These are phyloP conservation scores for Pseudocercospora cruenta DNA, from an alignment of 2,329 filamentous ascomycete species.

Conservation along the genomic window DNA sequence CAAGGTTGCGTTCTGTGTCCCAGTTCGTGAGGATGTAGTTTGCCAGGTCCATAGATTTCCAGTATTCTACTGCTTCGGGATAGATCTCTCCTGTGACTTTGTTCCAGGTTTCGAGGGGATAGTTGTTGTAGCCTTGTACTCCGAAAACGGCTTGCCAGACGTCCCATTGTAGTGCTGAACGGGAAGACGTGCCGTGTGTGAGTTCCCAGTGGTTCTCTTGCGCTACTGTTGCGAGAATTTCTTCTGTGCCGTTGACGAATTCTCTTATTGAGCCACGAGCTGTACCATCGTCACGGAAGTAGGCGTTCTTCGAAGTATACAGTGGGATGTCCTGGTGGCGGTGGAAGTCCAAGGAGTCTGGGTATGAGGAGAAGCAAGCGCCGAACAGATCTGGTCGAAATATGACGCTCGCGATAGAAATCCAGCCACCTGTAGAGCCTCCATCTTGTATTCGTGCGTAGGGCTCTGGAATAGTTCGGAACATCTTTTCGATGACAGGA, in stretches of 20 bases:
- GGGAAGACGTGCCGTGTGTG: slow-evolving; percentile 41
- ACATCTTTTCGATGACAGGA: slow-evolving; percentile 39
- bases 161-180: slow-evolving; percentile 43
- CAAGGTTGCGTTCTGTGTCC: slow-evolving; percentile 39
- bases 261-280: slow-evolving; percentile 39
- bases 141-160: slow-evolving; percentile 45
- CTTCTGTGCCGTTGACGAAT: slow-evolving; percentile 14
- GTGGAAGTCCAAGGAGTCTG: slow-evolving; percentile 44
- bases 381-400: slow-evolving; percentile 46
- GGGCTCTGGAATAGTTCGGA: slow-evolving; percentile 42
- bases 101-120: slow-evolving; percentile 45
- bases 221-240: slow-evolving; percentile 30
- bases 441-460: slow-evolving; percentile 45
- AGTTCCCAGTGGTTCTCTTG: slow-evolving; percentile 46
- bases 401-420: slow-evolving; percentile 41
- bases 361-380: slow-evolving; percentile 43
- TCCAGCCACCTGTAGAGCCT: slow-evolving; percentile 45
- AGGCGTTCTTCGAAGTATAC: slow-evolving; percentile 39
- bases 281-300: slow-evolving; percentile 31
- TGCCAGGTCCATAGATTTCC: slow-evolving; percentile 43
- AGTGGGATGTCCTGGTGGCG: slow-evolving; percentile 44
- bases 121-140: slow-evolving; percentile 42
- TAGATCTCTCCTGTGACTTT: slow-evolving; percentile 46
- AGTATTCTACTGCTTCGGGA: slow-evolving; percentile 41
- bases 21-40: slow-evolving; percentile 42